Evolutionary conservation across 441 rosid genomes (phyloP), one percentile per base, ranked within the genome.

Genomic region (Eutrema salsugineum): DNA sequence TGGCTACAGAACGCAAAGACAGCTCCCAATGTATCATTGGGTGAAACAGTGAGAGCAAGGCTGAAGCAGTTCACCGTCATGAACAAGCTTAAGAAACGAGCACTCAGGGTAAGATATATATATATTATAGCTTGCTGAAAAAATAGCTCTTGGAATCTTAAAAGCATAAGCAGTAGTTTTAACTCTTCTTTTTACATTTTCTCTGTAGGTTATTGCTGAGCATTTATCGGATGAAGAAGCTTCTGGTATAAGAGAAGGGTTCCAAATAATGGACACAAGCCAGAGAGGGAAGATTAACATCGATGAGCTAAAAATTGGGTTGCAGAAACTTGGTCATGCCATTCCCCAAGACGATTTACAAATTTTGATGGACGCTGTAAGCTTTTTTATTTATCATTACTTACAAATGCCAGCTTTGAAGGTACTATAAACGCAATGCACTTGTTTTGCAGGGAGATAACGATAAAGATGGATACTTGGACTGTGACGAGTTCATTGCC

Each of bases 61-160:
- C 84, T 89, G 69, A 85, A 85, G 83, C 94, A 89, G 69, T 89
- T 89, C 78, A 83, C 91, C 8, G 86, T 89, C 35, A 89, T 89
- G 91, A 89, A 89, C 81, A 89, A 87, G 80, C 91, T 89, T 68
- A 89, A 89, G 85, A 89, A 89, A 81, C 81, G 94, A 82, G 94
- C 94, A 61, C 87, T 89, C 14, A 81, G 86, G 90, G 93, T 88
- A 86, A 68, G 55, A 51, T 19, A 70, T 24, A 59, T 10, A 8
- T 9, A 22, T 22, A 22, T 47, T 11, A 33, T 15, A n/a, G 57
- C 27, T 24, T 24, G 27, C 27, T 1, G 0, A 16, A 3, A 6
- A 54, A 30, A 15, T 19, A 19, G 9, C 5, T 56, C 24, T 4
- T 68, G 14, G 22, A 16, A 44, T 33, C 8, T 11, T 0, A 56